Evolutionary conservation across 1,284 basidiomycete species (phyloP), one percentile per base, ranked within the genome.

Genomic region (Ceratobasidium sp.): DNA sequence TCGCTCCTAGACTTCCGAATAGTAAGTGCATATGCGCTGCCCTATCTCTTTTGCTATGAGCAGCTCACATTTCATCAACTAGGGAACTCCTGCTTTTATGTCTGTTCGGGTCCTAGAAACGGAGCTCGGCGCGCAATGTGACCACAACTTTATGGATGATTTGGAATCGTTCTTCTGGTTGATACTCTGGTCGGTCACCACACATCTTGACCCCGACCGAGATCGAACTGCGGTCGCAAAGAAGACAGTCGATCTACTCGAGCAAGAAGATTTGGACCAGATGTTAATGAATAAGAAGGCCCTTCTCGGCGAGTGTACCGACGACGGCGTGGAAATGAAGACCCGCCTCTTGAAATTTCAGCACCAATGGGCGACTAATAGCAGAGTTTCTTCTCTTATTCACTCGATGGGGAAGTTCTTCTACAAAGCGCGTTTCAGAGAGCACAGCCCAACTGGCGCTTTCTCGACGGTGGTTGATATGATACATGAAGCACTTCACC

Each of bases 101-200:
- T 67, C 64, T 13, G 26, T 21, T 32, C 38, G 35, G 23, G 50
- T 55, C 6, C 18, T 55, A 1, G 21, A 38, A 7, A n/a, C 38
- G 13, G 26, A 28, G 21, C 32, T 23, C n/a, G 64, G 50, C 1
- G 28, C 35, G 7, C 50, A 30, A 21, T 67, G 30, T 28, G 13
- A 41, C 26, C 66, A 71, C 49, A 61, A 58, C 58, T 74, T 52
- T 35, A 26, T 70, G 26, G 64, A 74, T 47, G 73, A 74, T 32
- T 13, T 74, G 9, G 73, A 74, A 55, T 74, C 73, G 11, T 61
- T 74, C 49, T 74, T 74, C 47, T 74, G 73, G 73, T 13, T 70
- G 14, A 38, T 71, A 13, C 55, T 69, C n/a, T 70, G 47, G 41
- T 59, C n/a, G 11, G 32, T 28, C 4, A 28, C 47, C 7, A 11